These are phyloP conservation scores for Moesziomyces sp. DNA, from an alignment of 1,284 basidiomycete genomes.

Conservation along the genomic window DNA sequence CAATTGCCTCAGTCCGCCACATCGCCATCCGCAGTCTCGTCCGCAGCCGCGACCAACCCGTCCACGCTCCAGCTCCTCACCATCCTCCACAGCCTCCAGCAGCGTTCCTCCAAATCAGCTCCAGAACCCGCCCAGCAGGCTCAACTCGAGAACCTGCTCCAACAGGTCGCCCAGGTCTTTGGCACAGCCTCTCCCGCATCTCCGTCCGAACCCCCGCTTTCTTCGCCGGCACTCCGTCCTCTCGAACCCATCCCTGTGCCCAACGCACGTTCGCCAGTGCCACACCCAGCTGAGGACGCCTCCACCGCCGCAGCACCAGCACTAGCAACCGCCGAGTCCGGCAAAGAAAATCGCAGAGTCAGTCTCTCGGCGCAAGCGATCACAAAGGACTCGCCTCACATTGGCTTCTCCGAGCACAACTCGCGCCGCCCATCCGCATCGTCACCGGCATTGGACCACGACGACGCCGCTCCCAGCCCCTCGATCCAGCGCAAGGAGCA, in stretches of 20 bases:
- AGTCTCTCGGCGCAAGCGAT: background rate
- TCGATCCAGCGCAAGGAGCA: conserved; percentile 29
- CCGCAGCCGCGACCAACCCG: conserved; percentile 26
- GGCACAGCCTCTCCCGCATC: conserved; percentile 18
- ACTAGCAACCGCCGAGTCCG: conserved; percentile 7
- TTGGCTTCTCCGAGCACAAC: conserved; percentile 2
- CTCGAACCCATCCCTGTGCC: conserved; percentile 26
- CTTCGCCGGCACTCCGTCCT: conserved; percentile 25
- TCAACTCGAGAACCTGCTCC: conserved; percentile 40
- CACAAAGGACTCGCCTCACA: conserved; percentile 22
- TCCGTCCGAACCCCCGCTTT: conserved; percentile 17
- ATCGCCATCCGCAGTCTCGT: conserved; percentile 19
- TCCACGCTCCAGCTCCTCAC: conserved; percentile 38
- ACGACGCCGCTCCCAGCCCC: conserved; percentile 12
- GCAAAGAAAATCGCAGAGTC: conserved; percentile 33
- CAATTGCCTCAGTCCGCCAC: conserved; percentile 9
- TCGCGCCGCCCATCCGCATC: conserved; percentile 20
- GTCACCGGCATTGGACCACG: conserved; percentile 22
- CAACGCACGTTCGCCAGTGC: conserved; percentile 11
- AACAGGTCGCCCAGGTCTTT: conserved; percentile 38
- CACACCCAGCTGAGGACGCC: background rate
- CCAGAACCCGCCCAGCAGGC: conserved; percentile 49
- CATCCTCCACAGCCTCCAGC: conserved; percentile 45
- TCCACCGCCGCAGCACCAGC: background rate
- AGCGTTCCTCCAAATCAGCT: conserved; percentile 39